A percentile compares a stretch with the other conserved stretches of the same genome.
Evolutionary conservation across 2,329 filamentous ascomycete species (phyloP).

Genomic region (Lecanicillium sp.): DNA sequence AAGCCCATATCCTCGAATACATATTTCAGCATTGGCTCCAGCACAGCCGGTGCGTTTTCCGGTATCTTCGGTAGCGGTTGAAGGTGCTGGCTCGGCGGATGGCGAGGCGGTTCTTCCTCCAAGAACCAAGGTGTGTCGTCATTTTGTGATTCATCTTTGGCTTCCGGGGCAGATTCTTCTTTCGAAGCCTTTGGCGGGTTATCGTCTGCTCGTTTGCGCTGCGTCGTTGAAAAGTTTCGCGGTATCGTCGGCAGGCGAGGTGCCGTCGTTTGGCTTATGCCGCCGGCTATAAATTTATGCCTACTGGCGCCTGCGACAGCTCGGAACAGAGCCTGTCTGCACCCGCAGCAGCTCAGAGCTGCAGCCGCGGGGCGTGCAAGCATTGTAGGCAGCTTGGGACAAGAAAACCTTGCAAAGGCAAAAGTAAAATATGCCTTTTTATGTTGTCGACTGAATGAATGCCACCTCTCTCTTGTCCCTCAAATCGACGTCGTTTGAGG

Average conservation of each 20-base stretch:
- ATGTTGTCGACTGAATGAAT: too few relatives aligned
- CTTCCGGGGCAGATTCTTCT: constrained; percentile 8
- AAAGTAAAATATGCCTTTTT: background rate
- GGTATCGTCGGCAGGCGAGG: constrained; percentile 12
- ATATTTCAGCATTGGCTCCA: constrained; percentile 66
- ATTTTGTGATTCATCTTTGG: constrained; percentile 14
- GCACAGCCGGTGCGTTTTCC: constrained; percentile 58
- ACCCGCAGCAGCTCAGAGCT: constrained; percentile 22
- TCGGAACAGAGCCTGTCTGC: constrained; percentile 20
- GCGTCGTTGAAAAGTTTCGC: constrained; percentile 16
- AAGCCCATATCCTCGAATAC: constrained; percentile 79
- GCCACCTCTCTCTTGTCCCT: too few relatives aligned
- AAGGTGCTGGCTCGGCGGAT: constrained; percentile 38
- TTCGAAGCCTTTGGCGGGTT: constrained; percentile 12
- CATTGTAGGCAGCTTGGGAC: constrained; percentile 14
- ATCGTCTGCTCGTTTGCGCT: background rate
- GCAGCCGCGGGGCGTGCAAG: constrained; percentile 20
- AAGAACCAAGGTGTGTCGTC: constrained; percentile 72
- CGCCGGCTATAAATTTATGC: constrained; percentile 10
- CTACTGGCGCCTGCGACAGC: constrained; percentile 14
- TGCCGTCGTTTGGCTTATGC: constrained; percentile 2
- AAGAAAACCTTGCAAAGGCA: background rate
- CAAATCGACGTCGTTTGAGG: too few relatives aligned
- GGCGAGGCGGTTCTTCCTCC: constrained; percentile 55
- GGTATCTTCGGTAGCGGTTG: constrained; percentile 49